These are phyloP conservation scores for Myriosclerotinia scirpicola DNA, from an alignment of 2,329 filamentous ascomycete genomes.

Conservation along the genomic window DNA sequence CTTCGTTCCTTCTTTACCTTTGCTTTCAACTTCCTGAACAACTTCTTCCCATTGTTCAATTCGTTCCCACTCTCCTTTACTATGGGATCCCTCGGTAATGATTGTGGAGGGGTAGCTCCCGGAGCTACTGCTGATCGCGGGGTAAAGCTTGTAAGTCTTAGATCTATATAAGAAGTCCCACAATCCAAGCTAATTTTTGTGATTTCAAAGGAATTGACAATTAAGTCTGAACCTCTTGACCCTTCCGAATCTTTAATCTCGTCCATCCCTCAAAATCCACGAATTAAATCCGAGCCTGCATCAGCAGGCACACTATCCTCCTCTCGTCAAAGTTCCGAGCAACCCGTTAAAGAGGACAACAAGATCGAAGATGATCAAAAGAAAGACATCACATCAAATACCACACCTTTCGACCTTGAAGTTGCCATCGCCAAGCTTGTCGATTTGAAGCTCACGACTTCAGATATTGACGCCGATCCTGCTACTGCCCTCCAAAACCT, in stretches of 20 bases:
- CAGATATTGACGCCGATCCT: neutral
- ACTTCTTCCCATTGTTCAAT: neutral
- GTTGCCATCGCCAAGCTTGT: constrained; percentile 2
- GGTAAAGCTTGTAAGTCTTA: neutral
- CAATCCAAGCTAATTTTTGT: neutral
- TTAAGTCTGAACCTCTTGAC: neutral
- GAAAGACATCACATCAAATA: too few species aligned
- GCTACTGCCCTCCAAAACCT: neutral
- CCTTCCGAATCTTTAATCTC: too few species aligned
- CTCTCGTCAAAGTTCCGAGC: neutral
- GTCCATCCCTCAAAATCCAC: too few species aligned
- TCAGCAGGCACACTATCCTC: too few species aligned
- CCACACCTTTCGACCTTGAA: neutral
- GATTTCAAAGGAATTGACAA: neutral
- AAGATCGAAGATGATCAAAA: neutral
- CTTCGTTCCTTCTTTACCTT: neutral
- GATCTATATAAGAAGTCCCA: neutral
- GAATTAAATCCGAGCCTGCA: too few species aligned
- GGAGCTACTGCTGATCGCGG: neutral
- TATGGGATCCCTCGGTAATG: neutral
- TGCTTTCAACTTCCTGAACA: neutral
- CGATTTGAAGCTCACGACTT: neutral
- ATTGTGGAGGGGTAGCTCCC: too few species aligned
- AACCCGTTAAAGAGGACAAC: neutral
- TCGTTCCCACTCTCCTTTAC: neutral